Conservation (phyloP, 2,329 filamentous ascomycete species). For the Nigrograna mackinnonii region DNA sequence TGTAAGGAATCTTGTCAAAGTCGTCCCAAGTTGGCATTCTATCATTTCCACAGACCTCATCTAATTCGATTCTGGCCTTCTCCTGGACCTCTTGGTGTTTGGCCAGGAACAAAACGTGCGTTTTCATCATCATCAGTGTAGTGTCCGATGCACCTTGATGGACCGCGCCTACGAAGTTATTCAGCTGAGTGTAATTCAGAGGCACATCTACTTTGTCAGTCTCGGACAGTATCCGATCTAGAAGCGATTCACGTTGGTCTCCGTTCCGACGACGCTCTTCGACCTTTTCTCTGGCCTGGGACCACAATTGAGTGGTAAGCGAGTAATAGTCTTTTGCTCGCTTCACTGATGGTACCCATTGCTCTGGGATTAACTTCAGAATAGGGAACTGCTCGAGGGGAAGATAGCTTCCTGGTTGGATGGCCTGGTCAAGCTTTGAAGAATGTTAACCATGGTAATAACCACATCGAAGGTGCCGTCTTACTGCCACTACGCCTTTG, state of each 20-base stretch:
- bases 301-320: slow-evolving; percentile 7
- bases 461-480: neutral
- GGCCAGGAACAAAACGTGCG: slow-evolving; percentile 7
- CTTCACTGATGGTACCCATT: slow-evolving; percentile 6
- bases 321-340: slow-evolving; percentile 6
- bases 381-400: slow-evolving; percentile 16
- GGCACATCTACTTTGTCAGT: slow-evolving; percentile 8
- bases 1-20: slow-evolving; percentile 15
- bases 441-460: neutral
- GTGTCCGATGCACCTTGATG: slow-evolving; percentile 12
- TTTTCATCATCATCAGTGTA: slow-evolving; percentile 7
- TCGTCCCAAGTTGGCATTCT: slow-evolving; percentile 15
- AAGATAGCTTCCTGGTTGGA: slow-evolving; percentile 9
- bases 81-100: slow-evolving; percentile 7
- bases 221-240: slow-evolving; percentile 8
- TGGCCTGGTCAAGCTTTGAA: neutral
- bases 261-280: slow-evolving; percentile 10
- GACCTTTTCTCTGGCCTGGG: slow-evolving; percentile 9
- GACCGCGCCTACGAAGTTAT: slow-evolving; percentile 13
- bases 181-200: slow-evolving; percentile 5
- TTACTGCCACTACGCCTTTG: slow-evolving; percentile 3
- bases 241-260: slow-evolving; percentile 10
- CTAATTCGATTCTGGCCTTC: slow-evolving; percentile 13
- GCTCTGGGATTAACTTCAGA: slow-evolving; percentile 12
- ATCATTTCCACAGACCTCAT: slow-evolving; percentile 15